These are phyloP conservation scores for Fusarium metavorans DNA, from an alignment of 2,329 filamentous ascomycete genomes.

Conservation along the genomic window DNA sequence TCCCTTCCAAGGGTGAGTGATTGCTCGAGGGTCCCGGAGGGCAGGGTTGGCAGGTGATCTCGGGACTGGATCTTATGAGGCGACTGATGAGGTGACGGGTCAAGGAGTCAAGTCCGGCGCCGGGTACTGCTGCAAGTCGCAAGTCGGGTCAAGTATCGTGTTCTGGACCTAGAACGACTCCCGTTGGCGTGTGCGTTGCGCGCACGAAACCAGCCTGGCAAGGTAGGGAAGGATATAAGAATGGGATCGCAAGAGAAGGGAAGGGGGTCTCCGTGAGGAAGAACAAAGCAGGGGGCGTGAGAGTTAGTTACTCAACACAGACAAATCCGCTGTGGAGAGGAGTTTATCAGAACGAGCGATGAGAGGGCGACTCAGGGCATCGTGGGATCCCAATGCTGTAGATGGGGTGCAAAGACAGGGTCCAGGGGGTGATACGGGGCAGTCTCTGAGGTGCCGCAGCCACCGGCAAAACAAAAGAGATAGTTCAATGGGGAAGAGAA, in stretches of 20 bases:
- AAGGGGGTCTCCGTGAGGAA: neutral
- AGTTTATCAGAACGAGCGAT: slow-evolving; percentile 22
- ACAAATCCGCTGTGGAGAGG: slow-evolving; percentile 25
- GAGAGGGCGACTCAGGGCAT: slow-evolving; percentile 37
- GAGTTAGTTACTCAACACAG: slow-evolving; percentile 10
- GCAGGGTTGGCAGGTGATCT: slow-evolving; percentile 39
- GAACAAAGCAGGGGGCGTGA: slow-evolving; percentile 14
- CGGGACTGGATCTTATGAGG: slow-evolving; percentile 39
- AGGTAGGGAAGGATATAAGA: slow-evolving; percentile 19
- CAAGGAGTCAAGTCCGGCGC: slow-evolving; percentile 24
- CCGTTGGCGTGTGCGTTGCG: slow-evolving; percentile 33
- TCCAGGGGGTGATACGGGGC: slow-evolving; percentile 31
- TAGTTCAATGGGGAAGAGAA: slow-evolving; percentile 28
- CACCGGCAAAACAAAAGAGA: slow-evolving; percentile 37
- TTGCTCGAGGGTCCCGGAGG: slow-evolving; percentile 24
- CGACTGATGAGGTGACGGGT: slow-evolving; percentile 42
- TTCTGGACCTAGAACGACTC: slow-evolving; percentile 40
- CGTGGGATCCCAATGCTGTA: slow-evolving; percentile 31
- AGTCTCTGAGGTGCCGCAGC: slow-evolving; percentile 38
- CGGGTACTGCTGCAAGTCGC: slow-evolving; percentile 37
- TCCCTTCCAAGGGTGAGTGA: slow-evolving; percentile 25
- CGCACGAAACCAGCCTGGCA: slow-evolving; percentile 24
- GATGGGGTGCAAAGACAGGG: slow-evolving; percentile 32
- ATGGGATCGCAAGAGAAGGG: slow-evolving; percentile 22
- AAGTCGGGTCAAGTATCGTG: slow-evolving; percentile 34